Evolutionary conservation across 2,329 filamentous ascomycete species (phyloP).

Genomic region (Colletotrichum lindemuthianum): DNA sequence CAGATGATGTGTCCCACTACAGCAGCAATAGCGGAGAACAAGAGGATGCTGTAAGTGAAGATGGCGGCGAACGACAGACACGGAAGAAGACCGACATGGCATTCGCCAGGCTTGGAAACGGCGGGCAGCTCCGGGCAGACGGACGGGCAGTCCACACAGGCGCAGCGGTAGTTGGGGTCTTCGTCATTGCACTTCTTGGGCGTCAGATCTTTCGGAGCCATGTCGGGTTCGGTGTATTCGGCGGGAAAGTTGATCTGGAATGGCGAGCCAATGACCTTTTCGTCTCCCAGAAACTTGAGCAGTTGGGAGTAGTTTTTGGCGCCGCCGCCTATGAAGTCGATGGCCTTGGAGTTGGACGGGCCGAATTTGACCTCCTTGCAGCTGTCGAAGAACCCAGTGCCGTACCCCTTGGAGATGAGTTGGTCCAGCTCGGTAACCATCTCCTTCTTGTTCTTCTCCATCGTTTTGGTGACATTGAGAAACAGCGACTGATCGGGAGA

Average conservation of each 20-base stretch:
- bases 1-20: conserved; percentile 81
- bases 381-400: conserved; percentile 90
- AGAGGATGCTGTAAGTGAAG: conserved; percentile 80
- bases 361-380: conserved; percentile 99
- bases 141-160: conserved; percentile 90
- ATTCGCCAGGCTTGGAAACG: conserved; percentile 75
- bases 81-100: conserved; percentile 86
- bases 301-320: conserved; percentile 90
- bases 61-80: conserved; percentile 95
- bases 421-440: conserved; percentile 89
- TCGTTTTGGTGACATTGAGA: conserved; percentile 86
- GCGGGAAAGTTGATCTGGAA: conserved; percentile 96
- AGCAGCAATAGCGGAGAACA: conserved; percentile 73
- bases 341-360: conserved; percentile 90
- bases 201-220: conserved; percentile 76
- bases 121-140: conserved; percentile 86
- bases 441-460: conserved; percentile 65
- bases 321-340: conserved; percentile 94
- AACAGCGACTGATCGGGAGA: conserved; percentile 97
- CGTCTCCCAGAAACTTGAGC: conserved; percentile 91
- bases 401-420: conserved; percentile 84
- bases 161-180: conserved; percentile 86
- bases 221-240: conserved; percentile 70
- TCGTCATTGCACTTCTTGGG: conserved; percentile 91
- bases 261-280: conserved; percentile 89